Percentiles rank a stretch among this genome's conserved stretches.
phyloP scores from a whole-genome alignment of 257 asterid species.

The Primulina huaijiensis region DNA sequence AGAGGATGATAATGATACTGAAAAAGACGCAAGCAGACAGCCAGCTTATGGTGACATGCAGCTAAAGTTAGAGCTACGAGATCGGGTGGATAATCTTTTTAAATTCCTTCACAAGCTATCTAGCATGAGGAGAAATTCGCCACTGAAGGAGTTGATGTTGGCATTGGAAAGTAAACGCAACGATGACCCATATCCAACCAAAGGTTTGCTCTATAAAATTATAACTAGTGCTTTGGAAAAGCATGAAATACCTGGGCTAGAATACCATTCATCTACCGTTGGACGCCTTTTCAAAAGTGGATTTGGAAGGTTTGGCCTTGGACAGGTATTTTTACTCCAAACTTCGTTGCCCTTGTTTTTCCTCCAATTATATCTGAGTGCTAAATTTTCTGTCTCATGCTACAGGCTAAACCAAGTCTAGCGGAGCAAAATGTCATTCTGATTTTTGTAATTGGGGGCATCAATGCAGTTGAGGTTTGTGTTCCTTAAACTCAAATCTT shows the following conservation, averaged over 20 bases:
- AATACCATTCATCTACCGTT: conserved; percentile 92
- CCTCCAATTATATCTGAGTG: conserved; percentile 11
- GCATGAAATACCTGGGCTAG: conserved; percentile 78
- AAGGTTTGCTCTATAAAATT: conserved; percentile 70
- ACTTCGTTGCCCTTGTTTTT: conserved; percentile 4
- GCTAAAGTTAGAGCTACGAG: conserved; percentile 81
- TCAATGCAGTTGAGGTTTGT: conserved; percentile 84
- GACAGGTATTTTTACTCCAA: conserved; percentile 55
- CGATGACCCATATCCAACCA: conserved; percentile 67
- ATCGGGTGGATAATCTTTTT: conserved; percentile 85
- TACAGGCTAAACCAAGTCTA: conserved; percentile 87
- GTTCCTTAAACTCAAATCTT: conserved; percentile 21
- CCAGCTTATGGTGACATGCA: conserved; percentile 72
- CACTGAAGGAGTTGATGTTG: conserved; percentile 42
- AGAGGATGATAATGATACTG: conserved; percentile 57
- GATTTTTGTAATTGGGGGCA: conserved; percentile 83
- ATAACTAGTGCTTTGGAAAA: conserved; percentile 58
- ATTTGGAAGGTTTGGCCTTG: conserved; percentile 95
- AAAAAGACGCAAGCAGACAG: conserved; percentile 50
- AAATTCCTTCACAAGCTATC: conserved; percentile 82
- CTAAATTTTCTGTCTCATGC: conserved; percentile 21
- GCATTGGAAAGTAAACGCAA: conserved; percentile 46
- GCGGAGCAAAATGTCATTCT: conserved; percentile 79
- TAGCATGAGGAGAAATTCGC: conserved; percentile 48
- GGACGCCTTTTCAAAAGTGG: conserved; percentile 97